Base-by-base conservation (phyloP, 2,329 filamentous ascomycete species). In the Fusarium nisikadoi region DNA sequence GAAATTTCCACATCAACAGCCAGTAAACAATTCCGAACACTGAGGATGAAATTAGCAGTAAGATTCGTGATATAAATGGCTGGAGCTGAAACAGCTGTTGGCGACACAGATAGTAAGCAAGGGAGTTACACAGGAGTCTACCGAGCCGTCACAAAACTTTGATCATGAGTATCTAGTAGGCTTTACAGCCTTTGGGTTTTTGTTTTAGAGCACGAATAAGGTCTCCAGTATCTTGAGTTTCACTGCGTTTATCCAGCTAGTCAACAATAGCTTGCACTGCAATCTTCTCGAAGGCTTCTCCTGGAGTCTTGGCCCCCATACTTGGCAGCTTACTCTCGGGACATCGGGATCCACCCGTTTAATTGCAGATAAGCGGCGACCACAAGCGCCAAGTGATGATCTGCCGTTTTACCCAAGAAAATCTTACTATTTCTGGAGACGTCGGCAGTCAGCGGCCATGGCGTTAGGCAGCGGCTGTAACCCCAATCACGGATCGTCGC, bases 351-450 rank as follows among this genome's bases (percentile, higher is more conserved):
- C 61, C 56, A 63, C 38, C 36, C 2, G 20, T 63, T 33, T 62
- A 4, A 63, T 63, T 62, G 6, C 31, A 33, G 25, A 62, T 62
- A 62, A 63, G 57, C 61, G 61, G 43, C 61, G 43, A 63, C 14
- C 45, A 25, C 12, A 42, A 5, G 10, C 17, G 56, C 56, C 56
- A 63, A 63, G 60, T 10, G 17, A 16, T 7, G 9, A 17, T 27
- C n/a, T 60, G 60, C 42, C 60, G 60, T 6, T 17, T 36, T 61
- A 36, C n/a, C 42, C 55, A 43, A 43, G n/a, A 19, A 20, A 23
- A 11, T 3, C 27, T 20, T 7, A 11, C 2, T 33, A 8, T 2
- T 3, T 9, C 5, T 5, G 0, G 10, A 1, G 19, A 20, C 1
- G 3, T 19, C n/a, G n/a, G 17, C 5, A 43, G n/a, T 25, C n/a